Base-by-base conservation (phyloP, 2,329 filamentous ascomycete species). In the Colletotrichum spinosum region DNA sequence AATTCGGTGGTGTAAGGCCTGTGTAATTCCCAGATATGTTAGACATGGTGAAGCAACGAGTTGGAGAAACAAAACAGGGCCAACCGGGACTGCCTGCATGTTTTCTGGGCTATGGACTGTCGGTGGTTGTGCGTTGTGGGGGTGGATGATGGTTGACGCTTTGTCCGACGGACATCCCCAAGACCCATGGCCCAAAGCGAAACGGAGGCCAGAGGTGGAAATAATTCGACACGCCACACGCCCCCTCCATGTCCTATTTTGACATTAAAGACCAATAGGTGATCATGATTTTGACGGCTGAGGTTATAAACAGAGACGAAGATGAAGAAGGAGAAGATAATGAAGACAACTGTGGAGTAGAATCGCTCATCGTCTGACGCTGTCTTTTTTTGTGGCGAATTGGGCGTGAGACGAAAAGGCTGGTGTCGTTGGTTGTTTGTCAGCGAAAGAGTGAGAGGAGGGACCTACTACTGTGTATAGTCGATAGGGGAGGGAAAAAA, bases 121-220 rank as follows among this genome's bases (percentile, higher is more conserved):
- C 42, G 55, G 55, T 57, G 15, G 55, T 50, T 10, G 13, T 52
- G 12, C 37, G 56, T 53, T 53, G 48, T 45, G 56, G 56, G 62
- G 58, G 62, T 62, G 62, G 52, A 44, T 38, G 59, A 59, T 62
- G 50, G 41, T 44, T 11, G 13, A 44, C 58, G 42, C 65, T 67
- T 68, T 68, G 68, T 69, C 68, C 68, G 68, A 68, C 68, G 68
- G 68, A 69, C 68, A 69, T 69, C 68, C 66, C 68, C 68, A 69
- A 67, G 60, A 55, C 52, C 46, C 55, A 59, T 55, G 56, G 25
- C 25, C 56, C 52, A 68, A 55, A 62, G 62, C 65, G 57, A 58
- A 57, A 61, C 50, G 65, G 25, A 58, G 39, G 33, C 65, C 62
- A 65, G 57, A 61, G 65, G 62, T 68, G 54, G 65, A 67, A 54